These are phyloP conservation scores for Paraconiothyrium sp. DNA, from an alignment of 2,329 filamentous ascomycete species.

Conservation along the genomic window DNA sequence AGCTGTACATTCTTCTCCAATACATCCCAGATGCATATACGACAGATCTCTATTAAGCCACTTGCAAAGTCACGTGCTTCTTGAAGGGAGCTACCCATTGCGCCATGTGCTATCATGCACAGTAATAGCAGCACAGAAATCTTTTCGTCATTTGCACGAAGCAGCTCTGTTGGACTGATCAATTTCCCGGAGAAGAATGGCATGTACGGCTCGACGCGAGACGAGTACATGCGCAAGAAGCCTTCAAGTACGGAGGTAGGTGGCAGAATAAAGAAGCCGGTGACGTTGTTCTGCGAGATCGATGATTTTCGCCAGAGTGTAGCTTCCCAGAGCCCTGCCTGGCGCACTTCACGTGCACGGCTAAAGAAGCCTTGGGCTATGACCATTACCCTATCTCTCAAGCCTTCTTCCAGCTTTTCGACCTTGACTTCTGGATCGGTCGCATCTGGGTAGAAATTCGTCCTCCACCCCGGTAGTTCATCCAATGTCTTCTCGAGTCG, in stretches of 20 bases:
- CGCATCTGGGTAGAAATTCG: slow-evolving; percentile 57
- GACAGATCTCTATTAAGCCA: slow-evolving; percentile 35
- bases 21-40: slow-evolving; percentile 72
- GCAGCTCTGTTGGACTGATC: slow-evolving; percentile 5
- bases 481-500: slow-evolving; percentile 38
- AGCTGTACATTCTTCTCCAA: slow-evolving; percentile 37
- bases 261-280: slow-evolving; percentile 65
- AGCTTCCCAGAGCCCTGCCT: not conserved
- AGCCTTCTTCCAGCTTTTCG: slow-evolving; percentile 58
- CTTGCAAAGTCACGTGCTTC: slow-evolving; percentile 16
- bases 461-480: slow-evolving; percentile 31
- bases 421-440: slow-evolving; percentile 48
- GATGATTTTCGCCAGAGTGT: not conserved
- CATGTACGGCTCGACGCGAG: slow-evolving; percentile 18
- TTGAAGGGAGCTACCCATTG: slow-evolving; percentile 13
- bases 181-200: slow-evolving; percentile 13
- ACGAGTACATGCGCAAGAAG: slow-evolving; percentile 18
- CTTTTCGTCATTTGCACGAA: slow-evolving; percentile 14
- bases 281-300: not conserved
- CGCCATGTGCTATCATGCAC: slow-evolving; percentile 18
- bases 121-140: slow-evolving; percentile 13
- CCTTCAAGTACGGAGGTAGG: slow-evolving; percentile 67
- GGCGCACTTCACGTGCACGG: slow-evolving; percentile 17
- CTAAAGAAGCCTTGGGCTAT: slow-evolving; percentile 46
- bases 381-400: slow-evolving; percentile 61